phyloP scores from a whole-genome alignment of 2,329 filamentous ascomycete species.

The Exutisphaerella laricina region DNA sequence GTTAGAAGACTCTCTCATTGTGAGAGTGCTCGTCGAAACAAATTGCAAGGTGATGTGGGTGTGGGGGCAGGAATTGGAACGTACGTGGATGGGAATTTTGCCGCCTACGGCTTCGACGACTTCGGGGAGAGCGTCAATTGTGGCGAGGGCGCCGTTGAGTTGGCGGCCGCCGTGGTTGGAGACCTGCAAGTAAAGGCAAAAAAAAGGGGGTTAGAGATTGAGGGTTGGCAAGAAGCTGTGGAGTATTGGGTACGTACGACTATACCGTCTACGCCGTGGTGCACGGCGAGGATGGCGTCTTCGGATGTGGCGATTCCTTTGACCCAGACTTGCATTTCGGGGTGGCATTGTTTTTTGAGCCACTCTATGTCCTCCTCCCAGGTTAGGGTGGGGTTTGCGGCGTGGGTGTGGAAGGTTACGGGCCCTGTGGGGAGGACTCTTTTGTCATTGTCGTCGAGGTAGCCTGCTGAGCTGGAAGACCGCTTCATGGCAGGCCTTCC shows the following conservation, averaged over 20 bases:
- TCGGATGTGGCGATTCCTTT: conserved; percentile 41
- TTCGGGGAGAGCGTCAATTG: conserved; percentile 45
- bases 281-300: conserved; percentile 44
- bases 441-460: conserved; percentile 29
- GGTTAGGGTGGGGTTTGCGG: conserved; percentile 35
- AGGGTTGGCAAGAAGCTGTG: too few species aligned
- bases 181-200: too few species aligned
- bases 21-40: too few species aligned
- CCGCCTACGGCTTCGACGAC: conserved; percentile 38
- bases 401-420: conserved; percentile 38
- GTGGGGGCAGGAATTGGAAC: too few species aligned
- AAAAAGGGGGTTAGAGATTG: too few species aligned
- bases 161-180: conserved; percentile 54
- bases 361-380: conserved; percentile 50
- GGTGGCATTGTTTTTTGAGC: conserved; percentile 41
- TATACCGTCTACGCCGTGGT: conserved; percentile 37
- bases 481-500: conserved; percentile 7
- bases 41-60: too few species aligned
- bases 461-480: conserved; percentile 22
- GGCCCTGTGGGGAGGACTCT: conserved; percentile 31
- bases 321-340: conserved; percentile 46
- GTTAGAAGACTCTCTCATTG: too few species aligned
- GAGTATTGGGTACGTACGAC: too few species aligned
- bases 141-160: conserved; percentile 51
- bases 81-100: conserved; percentile 55